phyloP scores from a whole-genome alignment of 345 rosid genomes.

The Erysimum cheiranthoides region DNA sequence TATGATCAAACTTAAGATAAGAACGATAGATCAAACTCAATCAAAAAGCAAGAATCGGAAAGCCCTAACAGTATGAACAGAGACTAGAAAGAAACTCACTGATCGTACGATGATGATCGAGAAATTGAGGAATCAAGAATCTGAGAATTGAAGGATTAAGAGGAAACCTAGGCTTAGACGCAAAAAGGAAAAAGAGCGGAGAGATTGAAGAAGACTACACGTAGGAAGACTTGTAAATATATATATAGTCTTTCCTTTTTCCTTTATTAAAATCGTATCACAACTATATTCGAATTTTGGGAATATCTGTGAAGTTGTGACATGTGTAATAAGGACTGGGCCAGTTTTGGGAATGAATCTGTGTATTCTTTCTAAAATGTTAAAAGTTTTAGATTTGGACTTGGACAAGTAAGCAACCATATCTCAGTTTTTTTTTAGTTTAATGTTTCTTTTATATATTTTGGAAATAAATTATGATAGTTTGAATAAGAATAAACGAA shows the following conservation, averaged over 20 bases:
- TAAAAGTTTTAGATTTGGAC: background rate
- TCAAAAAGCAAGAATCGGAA: background rate
- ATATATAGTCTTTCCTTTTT: constrained; percentile 2
- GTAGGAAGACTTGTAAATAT: background rate
- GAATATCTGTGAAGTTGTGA: background rate
- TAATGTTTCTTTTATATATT: no score
- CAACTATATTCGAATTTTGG: constrained; percentile 16
- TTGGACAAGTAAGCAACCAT: background rate
- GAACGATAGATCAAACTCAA: background rate
- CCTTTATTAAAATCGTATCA: background rate
- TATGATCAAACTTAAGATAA: background rate
- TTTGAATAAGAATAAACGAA: no score
- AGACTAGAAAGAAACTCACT: background rate
- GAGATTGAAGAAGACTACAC: background rate
- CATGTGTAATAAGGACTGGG: constrained; percentile 6
- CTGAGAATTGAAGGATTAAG: background rate
- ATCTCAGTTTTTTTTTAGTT: background rate
- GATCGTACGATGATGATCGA: background rate
- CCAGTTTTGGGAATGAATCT: constrained; percentile 21
- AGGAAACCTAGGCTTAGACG: background rate
- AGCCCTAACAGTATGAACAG: background rate
- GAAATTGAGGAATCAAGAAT: background rate
- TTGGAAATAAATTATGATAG: no score
- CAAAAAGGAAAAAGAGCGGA: background rate
- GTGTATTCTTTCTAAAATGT: background rate